A percentile compares a stretch with the other conserved stretches of the same genome.
Conservation (phyloP, 768 basidiomycete genomes). For the Pleurotus salmoneostramineus region DNA sequence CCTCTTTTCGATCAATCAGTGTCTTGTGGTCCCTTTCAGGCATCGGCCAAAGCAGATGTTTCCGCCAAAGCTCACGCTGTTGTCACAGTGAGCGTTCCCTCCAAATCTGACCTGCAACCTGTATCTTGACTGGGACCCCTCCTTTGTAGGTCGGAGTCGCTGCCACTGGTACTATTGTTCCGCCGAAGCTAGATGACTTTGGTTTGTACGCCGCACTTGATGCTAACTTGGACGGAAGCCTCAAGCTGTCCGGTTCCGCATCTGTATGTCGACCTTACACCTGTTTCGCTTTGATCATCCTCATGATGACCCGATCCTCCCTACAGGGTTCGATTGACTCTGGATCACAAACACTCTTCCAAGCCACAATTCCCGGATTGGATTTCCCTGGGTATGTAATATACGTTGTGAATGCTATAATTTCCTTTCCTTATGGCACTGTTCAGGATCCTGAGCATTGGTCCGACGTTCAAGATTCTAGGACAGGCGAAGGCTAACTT, state of each 20-base stretch:
- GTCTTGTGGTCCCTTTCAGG: constrained; percentile 15
- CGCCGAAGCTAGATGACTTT: constrained; percentile 25
- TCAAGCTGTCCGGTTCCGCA: constrained; percentile 21
- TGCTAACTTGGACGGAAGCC: constrained; percentile 23
- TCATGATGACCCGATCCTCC: not conserved
- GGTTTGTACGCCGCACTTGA: constrained; percentile 22
- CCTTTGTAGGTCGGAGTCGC: constrained; percentile 19
- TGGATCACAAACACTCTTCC: constrained; percentile 23
- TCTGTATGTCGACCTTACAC: constrained; percentile 22
- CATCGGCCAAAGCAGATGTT: constrained; percentile 12
- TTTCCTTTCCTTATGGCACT: not conserved
- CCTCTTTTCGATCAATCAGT: constrained; percentile 16
- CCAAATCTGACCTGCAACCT: not conserved
- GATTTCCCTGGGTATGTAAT: constrained; percentile 26
- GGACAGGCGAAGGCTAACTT: constrained; percentile 22
- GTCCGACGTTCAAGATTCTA: constrained; percentile 33
- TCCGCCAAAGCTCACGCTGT: constrained; percentile 22
- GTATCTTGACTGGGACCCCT: not conserved
- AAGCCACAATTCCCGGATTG: constrained; percentile 25
- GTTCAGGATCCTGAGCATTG: constrained; percentile 32
- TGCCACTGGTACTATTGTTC: constrained; percentile 21
- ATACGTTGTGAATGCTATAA: too few relatives aligned
- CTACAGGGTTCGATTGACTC: constrained; percentile 23
- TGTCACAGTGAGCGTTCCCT: constrained; percentile 6
- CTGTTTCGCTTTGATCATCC: not conserved